Conservation (phyloP, 1,284 basidiomycete genomes). For the Apiotrichum gamsii region DNA sequence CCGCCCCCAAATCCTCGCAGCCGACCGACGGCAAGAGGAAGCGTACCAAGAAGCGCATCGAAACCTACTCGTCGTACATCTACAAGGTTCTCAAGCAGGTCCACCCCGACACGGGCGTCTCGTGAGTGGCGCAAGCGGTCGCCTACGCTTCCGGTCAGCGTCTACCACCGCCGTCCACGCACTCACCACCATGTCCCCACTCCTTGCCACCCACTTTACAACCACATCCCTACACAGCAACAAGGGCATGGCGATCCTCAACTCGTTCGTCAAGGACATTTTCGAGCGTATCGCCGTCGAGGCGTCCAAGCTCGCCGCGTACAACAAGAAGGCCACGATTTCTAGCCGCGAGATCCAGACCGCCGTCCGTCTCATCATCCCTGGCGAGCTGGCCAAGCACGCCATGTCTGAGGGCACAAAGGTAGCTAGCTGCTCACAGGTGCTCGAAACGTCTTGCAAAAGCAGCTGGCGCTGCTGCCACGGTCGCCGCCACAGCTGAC, state of each 20-base stretch:
- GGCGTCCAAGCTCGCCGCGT: constrained; percentile 84
- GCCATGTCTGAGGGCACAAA: constrained; percentile 72
- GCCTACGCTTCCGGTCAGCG: no score
- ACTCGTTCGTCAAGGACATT: constrained; percentile 89
- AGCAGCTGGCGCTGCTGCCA: no score
- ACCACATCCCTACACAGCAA: constrained; percentile 62
- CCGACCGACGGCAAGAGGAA: constrained; percentile 39
- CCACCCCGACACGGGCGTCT: constrained; percentile 92
- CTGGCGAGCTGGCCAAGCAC: constrained; percentile 73
- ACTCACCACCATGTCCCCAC: no score
- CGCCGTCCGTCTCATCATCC: constrained; percentile 81
- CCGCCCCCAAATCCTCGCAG: constrained; percentile 14
- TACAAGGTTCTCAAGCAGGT: constrained; percentile 69
- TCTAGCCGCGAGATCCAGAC: constrained; percentile 93
- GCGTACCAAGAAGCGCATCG: constrained; percentile 80
- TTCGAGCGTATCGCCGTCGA: constrained; percentile 90
- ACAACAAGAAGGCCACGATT: constrained; percentile 92
- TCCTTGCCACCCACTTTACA: no score
- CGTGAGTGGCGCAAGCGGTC: constrained; percentile 25
- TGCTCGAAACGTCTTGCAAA: no score
- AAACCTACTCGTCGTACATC: constrained; percentile 90
- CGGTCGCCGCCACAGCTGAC: no score
- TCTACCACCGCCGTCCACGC: no score
- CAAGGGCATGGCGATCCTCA: constrained; percentile 93
- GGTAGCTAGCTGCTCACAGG: no score